phyloP scores from a whole-genome alignment of 2,329 filamentous ascomycete genomes.

The Colletotrichum limetticola region DNA sequence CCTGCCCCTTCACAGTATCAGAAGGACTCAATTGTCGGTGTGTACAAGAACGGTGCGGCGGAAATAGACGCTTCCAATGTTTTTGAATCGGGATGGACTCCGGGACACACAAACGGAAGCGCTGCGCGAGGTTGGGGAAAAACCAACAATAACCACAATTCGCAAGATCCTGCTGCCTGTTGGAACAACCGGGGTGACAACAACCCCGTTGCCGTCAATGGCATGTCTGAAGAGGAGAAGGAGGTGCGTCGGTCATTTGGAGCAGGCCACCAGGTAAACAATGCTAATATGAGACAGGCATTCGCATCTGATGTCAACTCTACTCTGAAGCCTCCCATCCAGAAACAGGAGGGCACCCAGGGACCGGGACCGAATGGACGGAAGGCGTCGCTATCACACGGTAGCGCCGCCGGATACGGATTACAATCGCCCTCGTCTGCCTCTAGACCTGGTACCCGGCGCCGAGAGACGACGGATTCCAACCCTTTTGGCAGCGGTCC shows the following conservation, averaged over 20 bases:
- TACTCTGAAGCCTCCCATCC: conserved; percentile 84
- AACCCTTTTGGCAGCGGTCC: conserved; percentile 68
- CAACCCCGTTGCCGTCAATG: conserved; percentile 77
- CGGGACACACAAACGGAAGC: conserved; percentile 74
- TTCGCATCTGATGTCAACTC: conserved; percentile 93
- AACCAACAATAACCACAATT: conserved; percentile 76
- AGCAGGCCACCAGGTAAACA: not conserved
- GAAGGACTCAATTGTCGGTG: conserved; percentile 80
- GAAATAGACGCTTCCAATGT: conserved; percentile 69
- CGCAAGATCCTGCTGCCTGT: conserved; percentile 88
- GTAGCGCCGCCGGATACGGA: conserved; percentile 71
- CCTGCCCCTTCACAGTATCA: conserved; percentile 72
- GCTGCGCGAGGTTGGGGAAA: conserved; percentile 79
- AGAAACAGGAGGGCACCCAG: conserved; percentile 74
- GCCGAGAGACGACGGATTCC: conserved; percentile 82
- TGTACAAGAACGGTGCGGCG: conserved; percentile 65
- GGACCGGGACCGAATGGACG: conserved; percentile 71
- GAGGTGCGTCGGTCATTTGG: conserved; percentile 55
- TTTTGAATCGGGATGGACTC: conserved; percentile 83
- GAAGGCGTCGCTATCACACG: conserved; percentile 85
- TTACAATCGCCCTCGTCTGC: conserved; percentile 78
- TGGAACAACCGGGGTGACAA: conserved; percentile 82
- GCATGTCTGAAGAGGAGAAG: conserved; percentile 73
- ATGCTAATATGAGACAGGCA: conserved; percentile 61
- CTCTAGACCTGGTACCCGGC: conserved; percentile 78